Conservation (phyloP, 164 flowering plant species). For the Tinospora cordifolia region DNA sequence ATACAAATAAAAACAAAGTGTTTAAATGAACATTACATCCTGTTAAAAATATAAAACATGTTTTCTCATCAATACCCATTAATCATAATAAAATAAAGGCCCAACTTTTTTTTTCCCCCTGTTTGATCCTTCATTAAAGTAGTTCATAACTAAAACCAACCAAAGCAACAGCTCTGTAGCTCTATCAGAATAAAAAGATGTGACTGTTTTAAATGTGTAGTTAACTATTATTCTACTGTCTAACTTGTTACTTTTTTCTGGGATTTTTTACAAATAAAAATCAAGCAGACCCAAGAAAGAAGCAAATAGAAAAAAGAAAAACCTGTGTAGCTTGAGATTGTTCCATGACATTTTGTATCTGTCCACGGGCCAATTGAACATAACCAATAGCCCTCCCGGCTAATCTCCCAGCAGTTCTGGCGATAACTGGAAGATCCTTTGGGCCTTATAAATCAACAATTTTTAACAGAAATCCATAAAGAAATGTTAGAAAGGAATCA, state of each 20-base stretch:
- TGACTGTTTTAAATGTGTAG: no score
- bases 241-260: no score
- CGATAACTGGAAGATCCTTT: conserved; percentile 76
- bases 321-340: conserved; percentile 88
- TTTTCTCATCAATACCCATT: not conserved
- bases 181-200: no score
- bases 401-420: conserved; percentile 75
- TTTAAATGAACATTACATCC: not conserved
- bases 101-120: no score
- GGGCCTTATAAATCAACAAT: conserved; percentile 46
- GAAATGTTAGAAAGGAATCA: not conserved
- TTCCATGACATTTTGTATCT: conserved; percentile 73
- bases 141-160: not conserved
- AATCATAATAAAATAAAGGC: not conserved
- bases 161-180: no score
- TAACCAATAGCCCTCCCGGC: conserved; percentile 88
- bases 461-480: not conserved
- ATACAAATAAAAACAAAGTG: conserved; percentile 9
- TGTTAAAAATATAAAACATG: not conserved
- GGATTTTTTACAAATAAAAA: no score
- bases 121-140: not conserved
- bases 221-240: no score
- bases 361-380: conserved; percentile 89
- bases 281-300: no score
- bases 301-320: conserved; percentile 1